Evolutionary conservation across 306 rosid genomes (phyloP).

Genomic region (Vachellia pachyceras): DNA sequence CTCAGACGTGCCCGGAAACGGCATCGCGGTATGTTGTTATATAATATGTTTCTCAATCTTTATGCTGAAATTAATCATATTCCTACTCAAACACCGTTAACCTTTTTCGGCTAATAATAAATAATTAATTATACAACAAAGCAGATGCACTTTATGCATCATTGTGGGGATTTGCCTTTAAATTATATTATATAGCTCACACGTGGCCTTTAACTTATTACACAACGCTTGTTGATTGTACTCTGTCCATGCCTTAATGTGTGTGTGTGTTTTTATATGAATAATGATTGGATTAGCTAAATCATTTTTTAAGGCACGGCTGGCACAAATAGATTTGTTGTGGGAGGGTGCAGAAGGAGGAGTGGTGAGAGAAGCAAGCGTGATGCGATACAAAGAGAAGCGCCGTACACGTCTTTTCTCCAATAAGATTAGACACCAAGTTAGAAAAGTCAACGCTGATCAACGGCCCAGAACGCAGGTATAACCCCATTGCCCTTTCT

Average conservation of each 20-base stretch:
- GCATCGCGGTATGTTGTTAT: conserved; percentile 63
- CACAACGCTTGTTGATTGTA: too few relatives aligned
- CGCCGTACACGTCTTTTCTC: too few relatives aligned
- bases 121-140: background rate
- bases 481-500: too few relatives aligned
- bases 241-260: too few relatives aligned
- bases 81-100: background rate
- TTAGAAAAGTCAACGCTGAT: too few relatives aligned
- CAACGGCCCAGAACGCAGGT: conserved; percentile 70
- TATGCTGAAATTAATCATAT: background rate
- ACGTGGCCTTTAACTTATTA: too few relatives aligned
- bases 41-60: conserved; percentile 31
- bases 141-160: background rate
- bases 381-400: too few relatives aligned
- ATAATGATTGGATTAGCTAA: too few relatives aligned
- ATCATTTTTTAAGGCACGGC: background rate
- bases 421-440: too few relatives aligned
- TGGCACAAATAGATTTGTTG: conserved; percentile 53
- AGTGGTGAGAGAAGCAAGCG: too few relatives aligned
- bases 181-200: too few relatives aligned
- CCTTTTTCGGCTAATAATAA: background rate
- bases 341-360: conserved; percentile 47
- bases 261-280: too few relatives aligned
- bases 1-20: conserved; percentile 48
- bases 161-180: background rate